Evolutionary conservation across 2,329 filamentous ascomycete species (phyloP), one percentile per base, ranked within the genome.

Genomic region (Eurotiales sp.): DNA sequence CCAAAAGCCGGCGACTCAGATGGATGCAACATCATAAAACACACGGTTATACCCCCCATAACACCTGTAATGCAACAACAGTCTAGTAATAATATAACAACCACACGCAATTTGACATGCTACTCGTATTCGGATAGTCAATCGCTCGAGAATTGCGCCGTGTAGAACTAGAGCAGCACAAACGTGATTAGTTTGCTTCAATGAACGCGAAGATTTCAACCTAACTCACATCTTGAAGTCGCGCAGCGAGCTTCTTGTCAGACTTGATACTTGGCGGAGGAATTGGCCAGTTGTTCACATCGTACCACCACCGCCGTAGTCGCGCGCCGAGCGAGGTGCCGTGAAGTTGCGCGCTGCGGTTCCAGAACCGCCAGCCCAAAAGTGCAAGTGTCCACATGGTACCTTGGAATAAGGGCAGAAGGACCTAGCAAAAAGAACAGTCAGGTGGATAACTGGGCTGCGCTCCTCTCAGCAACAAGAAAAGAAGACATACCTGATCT

Each of bases 241-340:
- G 51, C 36, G 34, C 39, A 41, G 41, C 51, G 17, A 53, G 11
- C 21, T 36, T 40, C 41, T 49, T 49, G n/a, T 53, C 25, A 23
- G 40, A 34, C 21, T 27, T 46, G 12, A 43, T 3, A 10, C 29
- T 52, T 58, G 58, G 36, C 50, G 72, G 63, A 4, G 86, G 86
- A 52, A 92, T 70, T 44, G 79, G 77, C 93, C 93, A 97, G 63
- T 95, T 90, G 65, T 97, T 97, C 15, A 95, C 88, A 19, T 81
- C 82, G 75, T 90, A 96, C 92, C 93, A 99, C 93, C 92, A 97
- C 58, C 90, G 79, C 61, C 93, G 79, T 44, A 93, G 73, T 59
- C 81, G 82, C 6, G 88, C 89, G 19, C 93, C 93, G 14, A 88
- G 74, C 22, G 83, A 85, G 60, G 82, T 83, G 8, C 93, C 93